Evolutionary conservation across 164 flowering plant genomes (phyloP).

Genomic region (Berberis vulgaris): DNA sequence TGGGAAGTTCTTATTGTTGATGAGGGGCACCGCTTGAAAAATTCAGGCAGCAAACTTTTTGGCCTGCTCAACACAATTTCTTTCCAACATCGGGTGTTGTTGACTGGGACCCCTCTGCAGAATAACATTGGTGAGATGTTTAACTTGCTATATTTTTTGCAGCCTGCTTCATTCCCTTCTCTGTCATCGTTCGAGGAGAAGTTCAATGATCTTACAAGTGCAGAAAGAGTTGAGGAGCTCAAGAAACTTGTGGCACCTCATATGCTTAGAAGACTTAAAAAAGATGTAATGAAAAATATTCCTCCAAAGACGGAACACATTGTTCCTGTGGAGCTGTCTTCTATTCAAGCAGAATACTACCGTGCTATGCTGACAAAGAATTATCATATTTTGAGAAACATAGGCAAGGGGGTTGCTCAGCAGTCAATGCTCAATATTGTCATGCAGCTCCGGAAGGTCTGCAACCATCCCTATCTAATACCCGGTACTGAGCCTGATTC

Average conservation of each 20-base stretch:
- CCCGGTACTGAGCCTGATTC: slow-evolving; percentile 98
- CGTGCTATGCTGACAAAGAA: slow-evolving; percentile 99
- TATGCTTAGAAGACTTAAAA: slow-evolving; percentile 98
- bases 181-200: slow-evolving; percentile 82
- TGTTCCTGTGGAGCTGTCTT: slow-evolving; percentile 97
- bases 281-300: slow-evolving; percentile 94
- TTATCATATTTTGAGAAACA: slow-evolving; percentile 82
- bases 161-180: slow-evolving; percentile 93
- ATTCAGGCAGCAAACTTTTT: slow-evolving; percentile 91
- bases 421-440: slow-evolving; percentile 98
- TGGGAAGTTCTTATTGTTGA: slow-evolving; percentile 99
- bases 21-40: slow-evolving; percentile 98
- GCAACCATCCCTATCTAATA: slow-evolving; percentile 98
- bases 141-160: slow-evolving; percentile 93
- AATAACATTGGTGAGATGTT: slow-evolving; percentile 97
- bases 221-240: slow-evolving; percentile 93
- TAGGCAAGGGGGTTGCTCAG: slow-evolving; percentile 91
- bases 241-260: slow-evolving; percentile 98
- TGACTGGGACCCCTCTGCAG: slow-evolving; percentile 99
- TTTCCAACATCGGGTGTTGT: slow-evolving; percentile 87
- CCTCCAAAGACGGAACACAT: slow-evolving; percentile 96
- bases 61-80: slow-evolving; percentile 81
- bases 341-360: slow-evolving; percentile 97
- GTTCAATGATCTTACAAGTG: slow-evolving; percentile 86
- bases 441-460: slow-evolving; percentile 95